These are phyloP conservation scores for Candida golubevii DNA, from an alignment of 805 yeast genomes.

Conservation along the genomic window DNA sequence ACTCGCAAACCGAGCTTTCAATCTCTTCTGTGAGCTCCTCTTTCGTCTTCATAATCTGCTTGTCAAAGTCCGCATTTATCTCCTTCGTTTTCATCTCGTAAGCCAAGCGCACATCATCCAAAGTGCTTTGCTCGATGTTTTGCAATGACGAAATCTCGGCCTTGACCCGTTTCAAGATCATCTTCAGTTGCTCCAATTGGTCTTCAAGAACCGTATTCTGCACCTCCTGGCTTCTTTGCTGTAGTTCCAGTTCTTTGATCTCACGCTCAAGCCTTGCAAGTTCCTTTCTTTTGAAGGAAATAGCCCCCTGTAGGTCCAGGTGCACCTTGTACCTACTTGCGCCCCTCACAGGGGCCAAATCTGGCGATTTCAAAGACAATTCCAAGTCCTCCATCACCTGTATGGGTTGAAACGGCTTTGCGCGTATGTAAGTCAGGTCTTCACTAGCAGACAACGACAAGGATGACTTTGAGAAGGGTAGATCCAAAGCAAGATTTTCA, in stretches of 20 bases:
- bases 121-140: conserved; percentile 20
- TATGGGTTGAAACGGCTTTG: too few species aligned
- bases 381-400: too few species aligned
- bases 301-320: not conserved
- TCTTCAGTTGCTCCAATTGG: conserved; percentile 34
- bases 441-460: too few species aligned
- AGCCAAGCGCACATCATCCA: conserved; percentile 19
- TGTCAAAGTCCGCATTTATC: conserved; percentile 19
- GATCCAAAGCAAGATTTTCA: too few species aligned
- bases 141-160: conserved; percentile 31
- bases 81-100: conserved; percentile 19
- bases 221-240: conserved; percentile 34
- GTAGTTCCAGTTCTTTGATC: conserved; percentile 31
- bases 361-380: too few species aligned
- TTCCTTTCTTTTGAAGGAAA: conserved; percentile 7
- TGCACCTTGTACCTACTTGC: too few species aligned
- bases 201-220: conserved; percentile 32
- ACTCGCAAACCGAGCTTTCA: conserved; percentile 29
- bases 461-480: too few species aligned
- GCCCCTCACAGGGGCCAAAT: too few species aligned
- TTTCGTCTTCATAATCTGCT: conserved; percentile 22
- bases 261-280: conserved; percentile 9
- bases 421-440: too few species aligned
- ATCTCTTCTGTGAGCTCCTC: conserved; percentile 30
- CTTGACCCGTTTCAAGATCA: conserved; percentile 30